Conservation (phyloP, 2,329 filamentous ascomycete species). For the Golovinomyces cichoracearum region DNA sequence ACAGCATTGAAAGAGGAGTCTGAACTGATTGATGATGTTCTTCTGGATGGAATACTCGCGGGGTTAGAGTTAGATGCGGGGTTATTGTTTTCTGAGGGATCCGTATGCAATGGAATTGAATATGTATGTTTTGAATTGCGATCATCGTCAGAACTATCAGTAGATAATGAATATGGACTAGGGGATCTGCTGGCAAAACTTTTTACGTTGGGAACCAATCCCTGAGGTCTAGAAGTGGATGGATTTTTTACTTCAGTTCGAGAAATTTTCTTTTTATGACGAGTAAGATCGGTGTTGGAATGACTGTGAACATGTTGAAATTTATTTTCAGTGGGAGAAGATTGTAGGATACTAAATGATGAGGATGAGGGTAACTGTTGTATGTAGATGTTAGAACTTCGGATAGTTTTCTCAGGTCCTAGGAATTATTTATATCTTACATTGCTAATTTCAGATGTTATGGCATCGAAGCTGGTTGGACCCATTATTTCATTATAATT, state of each 20-base stretch:
- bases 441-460: neutral
- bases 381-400: constrained; percentile 24
- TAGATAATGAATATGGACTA: constrained; percentile 35
- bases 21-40: constrained; percentile 66
- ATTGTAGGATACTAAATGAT: constrained; percentile 15
- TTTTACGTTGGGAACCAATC: constrained; percentile 21
- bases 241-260: constrained; percentile 8
- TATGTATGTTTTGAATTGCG: constrained; percentile 20
- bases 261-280: constrained; percentile 6
- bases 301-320: constrained; percentile 5
- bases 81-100: neutral
- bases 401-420: constrained; percentile 3
- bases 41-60: constrained; percentile 20
- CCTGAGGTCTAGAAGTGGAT: constrained; percentile 16
- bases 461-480: constrained; percentile 4
- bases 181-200: constrained; percentile 22
- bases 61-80: neutral
- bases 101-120: neutral
- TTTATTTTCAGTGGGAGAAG: neutral
- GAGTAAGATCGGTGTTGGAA: constrained; percentile 12
- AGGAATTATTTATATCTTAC: constrained; percentile 8
- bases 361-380: constrained; percentile 32
- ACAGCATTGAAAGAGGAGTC: constrained; percentile 41
- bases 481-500: neutral
- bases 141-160: constrained; percentile 47